Evolutionary conservation across 768 basidiomycete genomes (phyloP), one percentile per base, ranked within the genome.

Genomic region (Daedalea quercina): DNA sequence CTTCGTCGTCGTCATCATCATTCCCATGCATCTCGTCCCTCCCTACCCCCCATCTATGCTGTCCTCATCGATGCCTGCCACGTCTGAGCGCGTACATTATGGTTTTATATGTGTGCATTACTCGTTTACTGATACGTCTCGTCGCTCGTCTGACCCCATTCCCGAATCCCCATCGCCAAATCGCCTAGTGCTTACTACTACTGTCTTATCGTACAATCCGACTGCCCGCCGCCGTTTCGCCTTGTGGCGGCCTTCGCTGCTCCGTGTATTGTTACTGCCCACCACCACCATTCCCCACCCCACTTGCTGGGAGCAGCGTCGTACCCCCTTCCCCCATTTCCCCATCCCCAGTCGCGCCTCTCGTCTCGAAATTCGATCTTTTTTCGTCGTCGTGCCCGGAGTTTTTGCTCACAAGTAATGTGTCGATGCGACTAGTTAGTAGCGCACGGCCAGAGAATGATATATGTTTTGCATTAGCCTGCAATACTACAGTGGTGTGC

Each of bases 251-350:
- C 67, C 74, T 76, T 77, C 75, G 71, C 47, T 77, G 71, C 67
- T 76, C 70, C 63, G 57, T 74, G 67, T 71, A 70, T 45, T 11
- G 61, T 48, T 63, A 51, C 52, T 58, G 62, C 58, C 28, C 28
- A 31, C 44, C 61, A 63, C 58, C 64, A 67, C 58, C 67, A 65
- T 63, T 67, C 69, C 72, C 66, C 58, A 57, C 61, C 65, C 28
- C 76, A 76, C 67, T 79, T 74, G 75, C 63, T 57, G 70, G 70
- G 74, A 78, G 75, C 71, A 77, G 70, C 73, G 79, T 79, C 77
- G 76, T 74, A 77, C 53, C 74, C 73, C 73, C 62, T n/a, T 54
- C 44, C 64, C 64, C 57, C 33, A 17, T 42, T 45, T 50, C 52
- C 33, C 34, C 2, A 40, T 47, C 51, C 12, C 34, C 31, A 44